phyloP scores from a whole-genome alignment of 1,284 basidiomycete genomes.

The Ustilago hordei region DNA sequence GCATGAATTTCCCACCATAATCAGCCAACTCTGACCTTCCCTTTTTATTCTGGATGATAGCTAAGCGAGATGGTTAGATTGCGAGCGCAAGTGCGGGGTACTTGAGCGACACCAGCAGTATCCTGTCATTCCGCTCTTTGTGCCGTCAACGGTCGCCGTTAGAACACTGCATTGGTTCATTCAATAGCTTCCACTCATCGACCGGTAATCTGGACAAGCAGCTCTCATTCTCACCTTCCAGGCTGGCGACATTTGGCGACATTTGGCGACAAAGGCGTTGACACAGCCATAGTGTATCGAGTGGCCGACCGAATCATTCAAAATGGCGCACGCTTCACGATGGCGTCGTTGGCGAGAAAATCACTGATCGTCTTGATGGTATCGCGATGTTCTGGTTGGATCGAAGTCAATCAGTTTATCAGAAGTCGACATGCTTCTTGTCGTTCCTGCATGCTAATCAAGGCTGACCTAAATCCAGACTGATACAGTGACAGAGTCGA shows the following conservation, averaged over 20 bases:
- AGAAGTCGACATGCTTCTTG: background rate
- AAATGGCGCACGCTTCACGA: background rate
- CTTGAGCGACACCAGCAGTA: background rate
- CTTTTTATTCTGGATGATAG: background rate
- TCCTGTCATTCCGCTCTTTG: background rate
- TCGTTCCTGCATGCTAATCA: background rate
- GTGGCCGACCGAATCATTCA: background rate
- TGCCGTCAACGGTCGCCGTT: background rate
- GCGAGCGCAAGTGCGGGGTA: constrained; percentile 5
- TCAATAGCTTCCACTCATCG: background rate
- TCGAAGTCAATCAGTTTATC: background rate
- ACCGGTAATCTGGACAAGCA: background rate
- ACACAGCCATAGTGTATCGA: background rate
- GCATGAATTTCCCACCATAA: constrained; percentile 6
- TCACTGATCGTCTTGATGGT: background rate
- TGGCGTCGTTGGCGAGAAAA: background rate
- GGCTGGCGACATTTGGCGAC: background rate
- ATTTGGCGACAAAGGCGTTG: background rate
- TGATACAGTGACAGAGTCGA: background rate
- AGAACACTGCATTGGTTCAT: background rate
- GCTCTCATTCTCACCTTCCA: background rate
- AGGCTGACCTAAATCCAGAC: background rate
- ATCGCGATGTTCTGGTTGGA: background rate
- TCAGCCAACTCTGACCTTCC: background rate
- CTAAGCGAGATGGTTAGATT: constrained; percentile 3